Evolutionary conservation across 768 basidiomycete genomes (phyloP).

Genomic region (Russula brevipes): DNA sequence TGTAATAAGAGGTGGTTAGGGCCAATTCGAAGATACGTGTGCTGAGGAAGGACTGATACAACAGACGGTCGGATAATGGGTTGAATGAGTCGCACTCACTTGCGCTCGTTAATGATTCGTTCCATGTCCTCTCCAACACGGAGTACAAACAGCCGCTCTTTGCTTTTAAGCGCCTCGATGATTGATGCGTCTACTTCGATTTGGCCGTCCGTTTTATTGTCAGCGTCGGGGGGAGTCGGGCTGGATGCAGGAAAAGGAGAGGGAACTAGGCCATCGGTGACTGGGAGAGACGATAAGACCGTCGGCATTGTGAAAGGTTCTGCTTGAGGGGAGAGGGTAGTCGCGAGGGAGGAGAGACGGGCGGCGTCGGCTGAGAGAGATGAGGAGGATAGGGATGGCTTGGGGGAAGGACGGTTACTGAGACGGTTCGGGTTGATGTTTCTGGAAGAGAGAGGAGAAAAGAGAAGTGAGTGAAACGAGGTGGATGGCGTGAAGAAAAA

Average conservation of each 20-base stretch:
- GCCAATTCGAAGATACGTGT: not conserved
- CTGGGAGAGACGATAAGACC: slow-evolving; percentile 21
- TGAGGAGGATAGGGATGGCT: slow-evolving; percentile 4
- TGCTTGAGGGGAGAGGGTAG: slow-evolving; percentile 21
- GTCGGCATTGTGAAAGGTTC: slow-evolving; percentile 22
- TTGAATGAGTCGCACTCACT: slow-evolving; percentile 41
- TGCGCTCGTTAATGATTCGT: slow-evolving; percentile 65
- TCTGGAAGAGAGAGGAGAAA: slow-evolving; percentile 3
- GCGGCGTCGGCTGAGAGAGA: slow-evolving; percentile 14
- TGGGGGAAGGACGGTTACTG: slow-evolving; percentile 18
- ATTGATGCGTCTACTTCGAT: slow-evolving; percentile 72
- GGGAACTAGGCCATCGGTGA: slow-evolving; percentile 10
- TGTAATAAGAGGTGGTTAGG: slow-evolving; percentile 29
- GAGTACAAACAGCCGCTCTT: slow-evolving; percentile 82
- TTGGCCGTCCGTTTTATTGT: slow-evolving; percentile 27
- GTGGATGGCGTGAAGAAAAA: not conserved
- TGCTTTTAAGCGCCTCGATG: slow-evolving; percentile 79
- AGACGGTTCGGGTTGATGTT: slow-evolving; percentile 14
- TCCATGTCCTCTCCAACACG: slow-evolving; percentile 89
- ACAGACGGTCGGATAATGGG: not conserved
- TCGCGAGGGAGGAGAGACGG: slow-evolving; percentile 5
- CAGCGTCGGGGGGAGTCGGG: slow-evolving; percentile 30
- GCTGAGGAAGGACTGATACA: not conserved
- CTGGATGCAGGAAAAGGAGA: slow-evolving; percentile 23
- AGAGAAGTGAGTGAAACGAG: slow-evolving; percentile 1